phyloP scores from a whole-genome alignment of 208 protist species.

The Tritrichomonas foetus region DNA sequence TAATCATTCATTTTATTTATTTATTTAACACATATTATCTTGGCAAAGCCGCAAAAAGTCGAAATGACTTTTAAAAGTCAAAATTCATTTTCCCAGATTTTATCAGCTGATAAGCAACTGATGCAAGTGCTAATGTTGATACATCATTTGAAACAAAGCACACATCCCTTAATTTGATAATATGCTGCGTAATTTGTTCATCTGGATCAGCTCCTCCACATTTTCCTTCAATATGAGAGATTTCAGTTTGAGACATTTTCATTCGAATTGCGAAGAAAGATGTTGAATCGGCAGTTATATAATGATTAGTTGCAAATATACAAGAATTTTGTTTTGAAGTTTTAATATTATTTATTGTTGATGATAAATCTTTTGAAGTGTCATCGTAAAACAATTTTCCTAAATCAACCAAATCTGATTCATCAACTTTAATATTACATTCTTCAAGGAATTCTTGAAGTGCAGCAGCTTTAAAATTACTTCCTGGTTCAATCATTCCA shows the following conservation, averaged over 20 bases:
- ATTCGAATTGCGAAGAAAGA: background rate
- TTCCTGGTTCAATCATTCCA: background rate
- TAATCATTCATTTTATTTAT: too few species aligned
- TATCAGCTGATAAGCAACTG: background rate
- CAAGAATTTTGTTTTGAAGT: too few species aligned
- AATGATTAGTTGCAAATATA: too few species aligned
- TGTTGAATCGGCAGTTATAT: too few species aligned
- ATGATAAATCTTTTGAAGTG: background rate
- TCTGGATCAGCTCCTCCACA: background rate
- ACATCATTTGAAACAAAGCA: background rate
- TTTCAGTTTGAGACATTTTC: background rate
- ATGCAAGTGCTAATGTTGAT: background rate
- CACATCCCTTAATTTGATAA: background rate
- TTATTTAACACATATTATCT: too few species aligned
- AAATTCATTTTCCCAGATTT: background rate
- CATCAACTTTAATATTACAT: background rate
- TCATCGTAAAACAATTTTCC: background rate
- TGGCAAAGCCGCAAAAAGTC: too few species aligned
- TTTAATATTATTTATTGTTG: too few species aligned
- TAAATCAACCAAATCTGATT: background rate
- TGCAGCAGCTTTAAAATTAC: background rate
- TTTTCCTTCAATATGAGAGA: background rate
- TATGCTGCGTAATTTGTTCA: background rate
- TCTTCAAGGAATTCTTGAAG: background rate
- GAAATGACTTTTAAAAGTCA: too few species aligned